phyloP scores from a whole-genome alignment of 176 grass and related monocot species.

The Cenchrus americanus region DNA sequence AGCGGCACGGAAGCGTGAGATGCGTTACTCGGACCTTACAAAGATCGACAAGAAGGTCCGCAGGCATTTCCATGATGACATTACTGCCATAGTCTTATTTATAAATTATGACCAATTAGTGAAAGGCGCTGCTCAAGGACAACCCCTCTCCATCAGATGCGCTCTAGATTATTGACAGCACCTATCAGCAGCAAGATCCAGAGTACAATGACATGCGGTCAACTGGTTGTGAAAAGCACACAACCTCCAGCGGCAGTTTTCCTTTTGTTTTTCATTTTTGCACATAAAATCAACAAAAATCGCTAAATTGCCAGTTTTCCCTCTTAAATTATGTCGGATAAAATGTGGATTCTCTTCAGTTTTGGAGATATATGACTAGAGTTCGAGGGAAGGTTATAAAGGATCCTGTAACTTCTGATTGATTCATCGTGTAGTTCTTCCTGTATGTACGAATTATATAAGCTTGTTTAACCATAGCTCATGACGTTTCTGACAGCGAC shows the following conservation, averaged over 20 bases:
- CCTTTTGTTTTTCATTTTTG: slow-evolving; percentile 30
- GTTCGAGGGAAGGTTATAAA: slow-evolving; percentile 39
- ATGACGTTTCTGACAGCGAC: neutral
- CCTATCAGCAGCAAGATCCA: slow-evolving; percentile 11
- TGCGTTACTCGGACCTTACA: slow-evolving; percentile 92
- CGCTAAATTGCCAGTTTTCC: slow-evolving; percentile 38
- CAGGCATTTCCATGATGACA: slow-evolving; percentile 96
- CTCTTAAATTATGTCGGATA: slow-evolving; percentile 31
- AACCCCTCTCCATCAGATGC: slow-evolving; percentile 72
- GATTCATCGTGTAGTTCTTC: slow-evolving; percentile 35
- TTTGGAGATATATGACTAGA: slow-evolving; percentile 51
- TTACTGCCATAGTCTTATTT: slow-evolving; percentile 88
- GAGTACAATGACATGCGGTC: slow-evolving; percentile 12
- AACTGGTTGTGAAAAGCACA: slow-evolving; percentile 26
- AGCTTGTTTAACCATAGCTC: neutral
- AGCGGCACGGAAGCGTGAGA: slow-evolving; percentile 90
- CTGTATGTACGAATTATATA: slow-evolving; percentile 14
- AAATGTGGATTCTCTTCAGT: slow-evolving; percentile 52
- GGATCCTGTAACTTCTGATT: slow-evolving; percentile 41
- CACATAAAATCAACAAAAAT: slow-evolving; percentile 63
- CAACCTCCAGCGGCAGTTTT: slow-evolving; percentile 30
- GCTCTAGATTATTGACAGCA: slow-evolving; percentile 75
- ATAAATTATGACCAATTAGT: slow-evolving; percentile 69
- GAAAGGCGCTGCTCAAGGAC: slow-evolving; percentile 48
- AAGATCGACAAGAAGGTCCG: slow-evolving; percentile 99